Evolutionary conservation across 306 rosid species (phyloP).

Genomic region (Sindora glabra): DNA sequence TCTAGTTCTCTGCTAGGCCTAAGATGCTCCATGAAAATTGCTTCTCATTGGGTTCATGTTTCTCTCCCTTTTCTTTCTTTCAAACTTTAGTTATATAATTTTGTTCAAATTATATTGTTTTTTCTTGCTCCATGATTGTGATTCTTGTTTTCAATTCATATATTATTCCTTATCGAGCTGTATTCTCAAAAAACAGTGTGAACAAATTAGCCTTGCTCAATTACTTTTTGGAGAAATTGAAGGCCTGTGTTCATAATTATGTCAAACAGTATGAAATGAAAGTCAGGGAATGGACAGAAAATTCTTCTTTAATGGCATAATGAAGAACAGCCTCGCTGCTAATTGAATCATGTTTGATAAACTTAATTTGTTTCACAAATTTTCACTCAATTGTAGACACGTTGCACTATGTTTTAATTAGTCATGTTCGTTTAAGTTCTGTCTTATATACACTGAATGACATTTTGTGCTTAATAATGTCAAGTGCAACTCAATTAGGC

Average conservation of each 20-base stretch:
- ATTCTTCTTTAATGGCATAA: not conserved
- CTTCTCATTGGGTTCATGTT: not conserved
- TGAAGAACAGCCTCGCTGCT: not conserved
- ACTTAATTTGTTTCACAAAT: too few relatives aligned
- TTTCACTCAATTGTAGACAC: too few relatives aligned
- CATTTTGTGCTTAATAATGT: too few relatives aligned
- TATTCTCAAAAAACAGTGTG: not conserved
- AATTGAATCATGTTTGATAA: too few relatives aligned
- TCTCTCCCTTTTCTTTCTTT: slow-evolving; percentile 11
- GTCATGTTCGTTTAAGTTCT: too few relatives aligned
- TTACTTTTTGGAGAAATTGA: not conserved
- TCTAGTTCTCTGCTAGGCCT: slow-evolving; percentile 25
- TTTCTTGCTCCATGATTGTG: not conserved
- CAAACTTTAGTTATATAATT: not conserved
- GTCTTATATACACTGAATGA: too few relatives aligned
- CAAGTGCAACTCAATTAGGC: too few relatives aligned
- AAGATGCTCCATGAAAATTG: slow-evolving; percentile 6
- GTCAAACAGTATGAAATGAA: not conserved
- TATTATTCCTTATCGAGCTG: not conserved
- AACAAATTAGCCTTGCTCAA: not conserved
- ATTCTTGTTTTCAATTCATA: not conserved
- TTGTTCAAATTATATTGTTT: not conserved
- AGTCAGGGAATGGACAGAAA: not conserved
- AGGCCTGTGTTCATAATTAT: not conserved
- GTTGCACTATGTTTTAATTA: too few relatives aligned